These are phyloP conservation scores for Geranium incanum DNA, from an alignment of 441 rosid genomes.

Conservation along the genomic window DNA sequence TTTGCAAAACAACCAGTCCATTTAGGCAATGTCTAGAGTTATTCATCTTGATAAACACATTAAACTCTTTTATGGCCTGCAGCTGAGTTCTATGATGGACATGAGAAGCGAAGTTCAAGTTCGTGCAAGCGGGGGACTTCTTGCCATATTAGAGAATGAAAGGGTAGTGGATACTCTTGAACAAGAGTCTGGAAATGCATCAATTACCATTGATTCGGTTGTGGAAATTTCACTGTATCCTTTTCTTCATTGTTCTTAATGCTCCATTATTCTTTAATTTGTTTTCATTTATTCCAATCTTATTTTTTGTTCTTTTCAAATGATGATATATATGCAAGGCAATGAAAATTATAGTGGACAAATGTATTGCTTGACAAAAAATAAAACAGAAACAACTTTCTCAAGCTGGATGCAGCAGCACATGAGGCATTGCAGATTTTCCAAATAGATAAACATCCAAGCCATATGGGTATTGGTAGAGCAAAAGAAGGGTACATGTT, in stretches of 20 bases:
- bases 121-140: conserved; percentile 91
- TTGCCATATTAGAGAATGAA: conserved; percentile 89
- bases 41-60: conserved; percentile 10
- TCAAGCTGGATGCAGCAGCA: conserved; percentile 87
- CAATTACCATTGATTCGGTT: conserved; percentile 74
- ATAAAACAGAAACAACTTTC: conserved; percentile 64
- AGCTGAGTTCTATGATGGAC: conserved; percentile 97
- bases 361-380: conserved; percentile 34
- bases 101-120: conserved; percentile 82
- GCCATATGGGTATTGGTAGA: conserved; percentile 99
- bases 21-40: conserved; percentile 3
- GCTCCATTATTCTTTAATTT: conserved; percentile 15
- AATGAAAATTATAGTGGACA: conserved; percentile 16
- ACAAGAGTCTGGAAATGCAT: conserved; percentile 66
- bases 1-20: conserved; percentile 6
- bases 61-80: conserved; percentile 23
- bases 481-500: conserved; percentile 86
- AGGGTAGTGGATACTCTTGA: conserved; percentile 76
- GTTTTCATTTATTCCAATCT: conserved; percentile 3
- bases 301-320: conserved; percentile 5
- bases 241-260: conserved; percentile 20
- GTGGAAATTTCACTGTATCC: conserved; percentile 78
- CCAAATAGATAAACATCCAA: conserved; percentile 92
- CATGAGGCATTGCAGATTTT: conserved; percentile 93
- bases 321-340: conserved; percentile 1